Evolutionary conservation across 805 yeast species (phyloP), one percentile per base, ranked within the genome.

Genomic region (Suhomyces faveliae): DNA sequence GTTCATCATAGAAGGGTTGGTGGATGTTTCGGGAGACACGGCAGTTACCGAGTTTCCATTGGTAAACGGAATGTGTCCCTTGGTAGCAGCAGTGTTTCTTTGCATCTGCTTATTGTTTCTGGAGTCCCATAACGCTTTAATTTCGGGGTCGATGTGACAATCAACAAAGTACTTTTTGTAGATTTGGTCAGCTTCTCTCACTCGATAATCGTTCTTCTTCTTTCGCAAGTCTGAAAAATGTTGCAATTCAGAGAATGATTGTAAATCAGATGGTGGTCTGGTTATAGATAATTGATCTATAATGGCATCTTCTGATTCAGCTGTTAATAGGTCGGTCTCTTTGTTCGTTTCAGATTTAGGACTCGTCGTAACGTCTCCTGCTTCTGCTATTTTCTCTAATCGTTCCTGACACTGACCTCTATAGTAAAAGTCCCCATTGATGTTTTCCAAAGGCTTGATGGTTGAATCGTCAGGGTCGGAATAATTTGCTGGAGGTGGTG

Each of bases 121-220:
- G 3, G 74, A 67, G 24, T 74, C 79, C 84, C 84, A 79, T 35
- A 79, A 63, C 13, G 68, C 69, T 52, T 70, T 71, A 42, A 79
- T 74, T 51, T 78, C 84, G 0, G 79, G 78, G 56, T 79, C 84
- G 24, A 78, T 77, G 12, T 65, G 65, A 17, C 66, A 66, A 47
- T 75, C 66, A 15, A 59, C 57, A 40, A 69, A 66, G 51, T 64
- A 71, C 41, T 72, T 72, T 38, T 70, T 66, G 55, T 68, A 77
- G 49, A 80, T 79, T 25, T 71, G 54, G 58, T 83, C 88, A 1
- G 80, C 83, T 57, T 83, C 88, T 49, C 88, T 67, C 1, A 77
- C 76, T 0, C 84, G 76, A 60, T 82, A 82, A 58, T 83, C 84
- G 9, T 64, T 73, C 15, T 54, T 48, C 27, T 52, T 57, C 40